Evolutionary conservation across 352 stramenopile species (phyloP), one percentile per base, ranked within the genome.

Genomic region (Globisporangium spiculum): DNA sequence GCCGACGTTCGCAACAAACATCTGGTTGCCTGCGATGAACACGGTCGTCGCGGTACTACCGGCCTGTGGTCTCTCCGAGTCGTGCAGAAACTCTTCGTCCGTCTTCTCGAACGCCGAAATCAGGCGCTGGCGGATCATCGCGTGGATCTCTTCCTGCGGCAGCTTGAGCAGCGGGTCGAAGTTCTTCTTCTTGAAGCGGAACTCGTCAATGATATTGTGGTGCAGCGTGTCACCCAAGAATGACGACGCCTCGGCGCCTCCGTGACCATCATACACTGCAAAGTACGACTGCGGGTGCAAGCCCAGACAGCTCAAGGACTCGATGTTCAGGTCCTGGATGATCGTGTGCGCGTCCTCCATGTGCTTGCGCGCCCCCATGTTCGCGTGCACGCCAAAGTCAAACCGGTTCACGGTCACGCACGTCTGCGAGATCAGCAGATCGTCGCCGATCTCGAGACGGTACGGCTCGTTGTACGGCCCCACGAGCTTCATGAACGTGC

Each of bases 281-380:
- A 97, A 97, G 77, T 98, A 99, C 38, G 92, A 97, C 68, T 98
- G 85, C 60, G 94, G 84, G 73, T 94, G 79, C 54, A 92, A 58
- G 0, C 80, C 79, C 16, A 89, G 52, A 4, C 73, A 72, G 58
- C 77, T 86, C 9, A 95, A 41, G 1, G 74, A 73, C 54, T 86
- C 66, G 14, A 93, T 85, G 38, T 89, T 84, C 63, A 95, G 68
- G 66, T 95, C 88, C 68, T 99, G 96, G 59, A 99, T 93, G 57
- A 99, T 91, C 56, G 96, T 91, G 50, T 97, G 97, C 32, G 95
- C 84, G 76, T 99, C 96, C 76, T 99, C 96, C 96, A 99, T 99
- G 30, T 97, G 91, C 64, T 97, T 97, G 24, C 97, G 76, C 8
- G 89, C 84, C 24, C 96, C 96, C 78, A 98, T 98, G 54, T 95